These are phyloP conservation scores for Candida coquimbonensis DNA, from an alignment of 805 yeast genomes.

Conservation along the genomic window DNA sequence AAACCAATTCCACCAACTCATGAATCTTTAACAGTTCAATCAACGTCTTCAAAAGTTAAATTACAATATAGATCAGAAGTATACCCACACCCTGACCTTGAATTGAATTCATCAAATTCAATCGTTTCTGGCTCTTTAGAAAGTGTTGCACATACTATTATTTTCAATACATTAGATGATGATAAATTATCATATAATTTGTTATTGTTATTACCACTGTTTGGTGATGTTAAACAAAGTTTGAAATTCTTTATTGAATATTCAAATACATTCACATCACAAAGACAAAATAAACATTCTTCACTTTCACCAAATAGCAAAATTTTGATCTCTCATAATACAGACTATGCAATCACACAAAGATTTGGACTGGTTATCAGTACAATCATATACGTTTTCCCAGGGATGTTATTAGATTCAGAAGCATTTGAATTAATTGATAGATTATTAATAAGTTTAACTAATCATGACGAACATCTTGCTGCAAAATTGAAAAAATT, in stretches of 20 bases:
- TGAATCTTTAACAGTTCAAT: not conserved
- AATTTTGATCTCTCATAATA: slow-evolving; percentile 23
- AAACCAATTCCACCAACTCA: slow-evolving; percentile 7
- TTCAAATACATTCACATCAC: slow-evolving; percentile 28
- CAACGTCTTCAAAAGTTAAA: slow-evolving; percentile 5
- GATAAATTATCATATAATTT: slow-evolving; percentile 34
- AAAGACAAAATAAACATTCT: slow-evolving; percentile 16
- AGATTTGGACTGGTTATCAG: slow-evolving; percentile 48
- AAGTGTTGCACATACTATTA: slow-evolving; percentile 66
- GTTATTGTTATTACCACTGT: slow-evolving; percentile 47
- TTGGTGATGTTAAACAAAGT: slow-evolving; percentile 39
- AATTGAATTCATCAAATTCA: slow-evolving; percentile 40
- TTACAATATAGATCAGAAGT: slow-evolving; percentile 32
- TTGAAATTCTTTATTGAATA: slow-evolving; percentile 39
- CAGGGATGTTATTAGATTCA: slow-evolving; percentile 64
- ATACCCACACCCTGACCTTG: slow-evolving; percentile 59
- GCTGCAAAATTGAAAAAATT: slow-evolving; percentile 46
- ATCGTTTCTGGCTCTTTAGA: slow-evolving; percentile 55
- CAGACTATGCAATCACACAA: slow-evolving; percentile 37
- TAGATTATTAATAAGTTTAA: slow-evolving; percentile 41
- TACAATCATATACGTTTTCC: slow-evolving; percentile 50
- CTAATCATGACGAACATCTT: slow-evolving; percentile 40
- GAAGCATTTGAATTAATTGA: slow-evolving; percentile 52
- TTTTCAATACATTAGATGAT: slow-evolving; percentile 43
- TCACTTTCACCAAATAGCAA: slow-evolving; percentile 8